Conservation (phyloP, 805 yeast genomes). For the Nakazawaea molendinolei region DNA sequence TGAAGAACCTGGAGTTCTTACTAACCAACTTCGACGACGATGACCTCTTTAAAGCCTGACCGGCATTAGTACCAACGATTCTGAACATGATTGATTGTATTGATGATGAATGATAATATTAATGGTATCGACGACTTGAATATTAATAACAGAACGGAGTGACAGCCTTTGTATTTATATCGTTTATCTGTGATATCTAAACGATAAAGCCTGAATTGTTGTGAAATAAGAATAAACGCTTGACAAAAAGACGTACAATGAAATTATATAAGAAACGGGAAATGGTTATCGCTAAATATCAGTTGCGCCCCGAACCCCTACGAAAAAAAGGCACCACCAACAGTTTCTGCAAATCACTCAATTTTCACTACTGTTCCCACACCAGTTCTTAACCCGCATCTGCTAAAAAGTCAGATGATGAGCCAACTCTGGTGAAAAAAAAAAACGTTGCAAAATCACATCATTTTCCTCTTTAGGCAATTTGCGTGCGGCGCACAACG, state of each 20-base stretch:
- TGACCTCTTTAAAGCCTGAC: conserved; percentile 11
- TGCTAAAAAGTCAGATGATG: conserved; percentile 10
- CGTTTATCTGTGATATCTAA: too few relatives aligned
- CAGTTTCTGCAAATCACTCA: too few relatives aligned
- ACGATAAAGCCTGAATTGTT: too few relatives aligned
- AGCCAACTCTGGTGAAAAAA: not conserved
- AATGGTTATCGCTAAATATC: too few relatives aligned
- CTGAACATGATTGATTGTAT: conserved; percentile 7
- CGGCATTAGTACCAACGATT: conserved; percentile 11
- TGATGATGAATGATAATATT: not conserved
- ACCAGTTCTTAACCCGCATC: too few relatives aligned
- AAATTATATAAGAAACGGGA: too few relatives aligned
- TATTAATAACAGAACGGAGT: not conserved
- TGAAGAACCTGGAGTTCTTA: conserved; percentile 8
- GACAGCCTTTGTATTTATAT: too few relatives aligned
- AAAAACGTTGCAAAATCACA: conserved; percentile 7
- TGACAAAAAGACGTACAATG: not conserved
- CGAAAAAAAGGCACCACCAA: too few relatives aligned
- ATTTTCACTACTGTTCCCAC: too few relatives aligned
- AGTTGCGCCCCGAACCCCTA: too few relatives aligned
- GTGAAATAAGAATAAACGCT: too few relatives aligned
- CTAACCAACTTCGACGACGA: conserved; percentile 11
- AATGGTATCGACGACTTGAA: not conserved
- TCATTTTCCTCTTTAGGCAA: conserved; percentile 10
- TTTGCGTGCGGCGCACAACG: too few relatives aligned